Evolutionary conservation across 1,139 yeast species (phyloP).

Genomic region (Suhomyces chickasaworum): DNA sequence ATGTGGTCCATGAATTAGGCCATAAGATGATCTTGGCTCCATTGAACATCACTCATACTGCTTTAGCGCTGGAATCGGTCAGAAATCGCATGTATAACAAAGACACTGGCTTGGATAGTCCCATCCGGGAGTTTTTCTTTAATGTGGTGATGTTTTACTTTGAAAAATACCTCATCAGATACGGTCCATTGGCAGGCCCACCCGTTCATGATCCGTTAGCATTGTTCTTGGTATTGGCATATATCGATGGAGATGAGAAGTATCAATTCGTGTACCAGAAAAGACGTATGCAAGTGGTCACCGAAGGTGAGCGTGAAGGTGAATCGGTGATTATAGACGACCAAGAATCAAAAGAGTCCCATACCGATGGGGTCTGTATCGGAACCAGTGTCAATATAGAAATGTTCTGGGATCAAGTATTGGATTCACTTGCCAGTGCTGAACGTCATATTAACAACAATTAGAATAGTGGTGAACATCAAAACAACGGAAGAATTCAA

Average conservation of each 20-base stretch:
- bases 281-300: constrained; percentile 28
- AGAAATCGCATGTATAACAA: constrained; percentile 35
- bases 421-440: constrained; percentile 38
- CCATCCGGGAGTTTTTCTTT: constrained; percentile 54
- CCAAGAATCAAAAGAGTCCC: constrained; percentile 33
- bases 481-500: too few species aligned
- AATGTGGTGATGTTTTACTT: constrained; percentile 58
- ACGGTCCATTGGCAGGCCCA: constrained; percentile 59
- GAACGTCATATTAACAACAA: constrained; percentile 10
- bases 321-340: constrained; percentile 31
- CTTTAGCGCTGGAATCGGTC: constrained; percentile 55
- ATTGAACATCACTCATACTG: constrained; percentile 70
- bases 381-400: constrained; percentile 47
- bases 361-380: constrained; percentile 31
- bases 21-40: constrained; percentile 61
- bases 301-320: constrained; percentile 37
- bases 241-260: constrained; percentile 32
- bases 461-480: background rate
- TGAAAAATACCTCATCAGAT: constrained; percentile 46
- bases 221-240: constrained; percentile 56
- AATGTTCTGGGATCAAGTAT: constrained; percentile 56
- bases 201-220: constrained; percentile 86
- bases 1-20: constrained; percentile 53
- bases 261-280: constrained; percentile 37
- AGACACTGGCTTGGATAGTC: constrained; percentile 26